Base-by-base conservation (phyloP, 2,329 filamentous ascomycete genomes). In the Ceratocystis eucalypticola region DNA sequence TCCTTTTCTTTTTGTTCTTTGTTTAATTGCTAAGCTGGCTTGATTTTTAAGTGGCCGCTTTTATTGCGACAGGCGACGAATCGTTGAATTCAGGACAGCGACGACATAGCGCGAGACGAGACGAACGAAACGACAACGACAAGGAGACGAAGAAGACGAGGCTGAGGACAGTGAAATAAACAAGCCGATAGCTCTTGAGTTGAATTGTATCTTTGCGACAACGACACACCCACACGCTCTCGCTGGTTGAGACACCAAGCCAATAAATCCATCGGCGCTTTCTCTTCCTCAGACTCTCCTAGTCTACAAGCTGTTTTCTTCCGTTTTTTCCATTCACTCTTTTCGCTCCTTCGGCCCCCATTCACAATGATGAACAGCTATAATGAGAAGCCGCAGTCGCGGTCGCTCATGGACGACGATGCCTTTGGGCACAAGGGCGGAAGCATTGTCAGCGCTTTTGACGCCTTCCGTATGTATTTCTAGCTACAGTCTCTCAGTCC, bases 391-490 rank as follows among this genome's bases (percentile, higher is more conserved):
- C 57, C 30, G 62, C n/a, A 6, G 4, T 55, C 50, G 20, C 45
- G 25, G 62, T 64, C 62, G 44, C 65, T 65, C 66, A 69, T 92
- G 71, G 82, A 91, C 73, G 91, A 96, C 72, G 88, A 88, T 75
- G 79, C 84, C 70, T 96, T 96, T 78, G 88, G 84, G 73, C 86
- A 89, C 71, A 87, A 87, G 74, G 48, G 64, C 7, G 80, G 84
- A 66, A 80, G 77, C 75, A 83, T 87, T 67, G 84, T 96, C 72
- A 87, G 87, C 76, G 91, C 93, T 68, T 99, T 99, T 77, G 94
- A 99, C 80, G 93, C 92, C 70, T 99, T 99, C 76, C 93, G 91
- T 96, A 84, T 74, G 89, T 71, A 28, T 8, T 25, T 30, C 45
- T 41, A 22, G 17, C 30, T 53, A 41, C 10, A n/a, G 6, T 50